Base-by-base conservation (phyloP, 2,329 filamentous ascomycete genomes). In the Apiospora phragmitis region DNA sequence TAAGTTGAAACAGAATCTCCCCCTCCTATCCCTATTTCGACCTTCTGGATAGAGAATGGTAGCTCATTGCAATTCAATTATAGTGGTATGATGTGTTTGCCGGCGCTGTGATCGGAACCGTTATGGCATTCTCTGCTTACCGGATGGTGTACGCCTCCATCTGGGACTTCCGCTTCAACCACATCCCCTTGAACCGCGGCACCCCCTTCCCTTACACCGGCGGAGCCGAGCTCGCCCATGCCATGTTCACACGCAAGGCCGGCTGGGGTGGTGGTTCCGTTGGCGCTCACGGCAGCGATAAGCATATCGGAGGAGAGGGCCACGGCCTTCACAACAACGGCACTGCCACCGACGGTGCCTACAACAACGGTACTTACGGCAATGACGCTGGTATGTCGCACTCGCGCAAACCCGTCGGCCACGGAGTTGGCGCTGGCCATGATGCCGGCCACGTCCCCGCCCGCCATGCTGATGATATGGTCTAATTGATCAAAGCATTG, bases 11-110 rank as follows among this genome's bases (percentile, higher is more conserved):
- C 42, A 21, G n/a, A n/a, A n/a, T n/a, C n/a, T 4, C 42, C 6
- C 1, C 18, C 42, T 41, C 42, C 42, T n/a, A n/a, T n/a, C n/a
- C 12, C 6, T 43, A 21, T 21, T 14, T 43, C 42, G 1, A 43
- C 42, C 12, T 43, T 43, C 6, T 1, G 14, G 1, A 43, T 14
- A 43, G 14, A 43, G 14, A 1, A 43, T 14, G 18, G 14, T 18
- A 43, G 2, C 42, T 43, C 16, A 43, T 5, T 43, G 3, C 38
- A 41, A 43, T 43, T 43, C 14, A 43, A 12, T 6, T 43, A 3
- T 21, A 43, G 42, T 92, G 91, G 90, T 93, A 93, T 72, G 92
- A 94, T 70, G 83, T 92, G n/a, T 71, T 93, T 0, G 90, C 89
- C 0, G 92, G 91, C 6, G 91, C 86, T 0, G 77, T 87, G 51